Conservation (phyloP, 805 yeast genomes). For the Zygotorulaspora chibaensis region DNA sequence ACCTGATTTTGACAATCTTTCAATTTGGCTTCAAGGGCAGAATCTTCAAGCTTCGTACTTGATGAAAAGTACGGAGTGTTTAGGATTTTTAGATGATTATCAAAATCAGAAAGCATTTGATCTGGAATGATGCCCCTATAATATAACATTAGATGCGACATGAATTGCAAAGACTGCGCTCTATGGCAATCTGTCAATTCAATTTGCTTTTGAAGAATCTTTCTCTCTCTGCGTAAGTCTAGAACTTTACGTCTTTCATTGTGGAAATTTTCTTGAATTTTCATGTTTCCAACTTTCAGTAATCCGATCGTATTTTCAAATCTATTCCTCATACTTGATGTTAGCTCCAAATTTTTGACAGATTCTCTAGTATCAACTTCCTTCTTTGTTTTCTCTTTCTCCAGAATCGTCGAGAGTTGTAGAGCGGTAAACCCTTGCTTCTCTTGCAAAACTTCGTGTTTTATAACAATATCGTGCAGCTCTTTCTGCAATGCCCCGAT, state of each 20-base stretch:
- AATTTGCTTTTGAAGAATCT: constrained; percentile 14
- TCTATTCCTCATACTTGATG: constrained; percentile 9
- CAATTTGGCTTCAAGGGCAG: constrained; percentile 5
- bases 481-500: constrained; percentile 5
- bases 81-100: constrained; percentile 16
- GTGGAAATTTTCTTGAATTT: constrained; percentile 20
- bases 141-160: constrained; percentile 28
- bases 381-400: constrained; percentile 2
- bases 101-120: constrained; percentile 19
- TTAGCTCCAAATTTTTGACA: constrained; percentile 9
- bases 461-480: constrained; percentile 8
- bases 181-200: constrained; percentile 22
- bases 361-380: constrained; percentile 8
- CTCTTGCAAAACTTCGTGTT: constrained; percentile 14
- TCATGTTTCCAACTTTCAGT: constrained; percentile 17
- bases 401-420: not conserved
- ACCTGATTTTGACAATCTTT: constrained; percentile 10
- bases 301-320: constrained; percentile 13
- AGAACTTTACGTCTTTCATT: constrained; percentile 26
- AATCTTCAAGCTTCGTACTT: constrained; percentile 1
- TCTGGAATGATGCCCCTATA: constrained; percentile 21
- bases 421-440: constrained; percentile 10
- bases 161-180: constrained; percentile 26
- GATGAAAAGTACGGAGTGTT: constrained; percentile 6
- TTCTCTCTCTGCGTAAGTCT: constrained; percentile 21